These are phyloP conservation scores for Starmerella tilneyi DNA, from an alignment of 805 yeast genomes.

Conservation along the genomic window DNA sequence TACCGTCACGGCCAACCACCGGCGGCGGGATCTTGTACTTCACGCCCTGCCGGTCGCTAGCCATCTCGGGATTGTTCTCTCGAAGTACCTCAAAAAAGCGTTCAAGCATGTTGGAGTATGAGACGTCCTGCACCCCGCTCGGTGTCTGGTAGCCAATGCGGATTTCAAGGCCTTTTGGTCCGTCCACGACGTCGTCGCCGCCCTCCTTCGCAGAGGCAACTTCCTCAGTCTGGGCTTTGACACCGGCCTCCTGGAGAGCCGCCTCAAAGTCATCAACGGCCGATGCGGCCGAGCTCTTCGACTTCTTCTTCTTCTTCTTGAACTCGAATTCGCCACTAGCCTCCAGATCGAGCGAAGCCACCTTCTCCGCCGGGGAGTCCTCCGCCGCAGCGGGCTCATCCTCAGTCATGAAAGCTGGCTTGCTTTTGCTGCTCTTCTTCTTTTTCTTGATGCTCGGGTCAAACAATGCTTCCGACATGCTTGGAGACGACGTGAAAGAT, in stretches of 20 bases:
- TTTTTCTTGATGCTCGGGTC: conserved; percentile 33
- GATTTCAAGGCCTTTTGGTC: conserved; percentile 21
- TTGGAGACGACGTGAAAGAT: neutral
- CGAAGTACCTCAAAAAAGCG: conserved; percentile 80
- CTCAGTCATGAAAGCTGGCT: conserved; percentile 31
- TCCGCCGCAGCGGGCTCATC: conserved; percentile 36
- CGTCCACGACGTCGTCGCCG: conserved; percentile 23
- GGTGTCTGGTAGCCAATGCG: conserved; percentile 19
- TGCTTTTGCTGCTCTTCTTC: conserved; percentile 31
- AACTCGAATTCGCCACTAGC: conserved; percentile 29
- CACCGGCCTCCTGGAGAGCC: conserved; percentile 82
- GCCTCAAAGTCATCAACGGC: conserved; percentile 77
- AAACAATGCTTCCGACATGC: conserved; percentile 27
- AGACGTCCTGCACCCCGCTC: conserved; percentile 31
- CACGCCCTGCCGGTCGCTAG: conserved; percentile 87
- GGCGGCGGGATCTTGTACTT: conserved; percentile 98
- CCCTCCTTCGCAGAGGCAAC: conserved; percentile 14
- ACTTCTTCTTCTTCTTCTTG: conserved; percentile 73
- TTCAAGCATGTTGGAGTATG: conserved; percentile 66
- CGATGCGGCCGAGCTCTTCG: conserved; percentile 45
- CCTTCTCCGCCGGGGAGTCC: conserved; percentile 38
- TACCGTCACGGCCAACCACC: conserved; percentile 91
- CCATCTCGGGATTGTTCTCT: conserved; percentile 93
- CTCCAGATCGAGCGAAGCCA: conserved; percentile 16
- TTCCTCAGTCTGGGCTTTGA: conserved; percentile 40